A percentile compares a stretch with the other conserved stretches of the same genome.
Evolutionary conservation across 2,329 filamentous ascomycete species (phyloP).

Genomic region (Elsinoe arachidis): DNA sequence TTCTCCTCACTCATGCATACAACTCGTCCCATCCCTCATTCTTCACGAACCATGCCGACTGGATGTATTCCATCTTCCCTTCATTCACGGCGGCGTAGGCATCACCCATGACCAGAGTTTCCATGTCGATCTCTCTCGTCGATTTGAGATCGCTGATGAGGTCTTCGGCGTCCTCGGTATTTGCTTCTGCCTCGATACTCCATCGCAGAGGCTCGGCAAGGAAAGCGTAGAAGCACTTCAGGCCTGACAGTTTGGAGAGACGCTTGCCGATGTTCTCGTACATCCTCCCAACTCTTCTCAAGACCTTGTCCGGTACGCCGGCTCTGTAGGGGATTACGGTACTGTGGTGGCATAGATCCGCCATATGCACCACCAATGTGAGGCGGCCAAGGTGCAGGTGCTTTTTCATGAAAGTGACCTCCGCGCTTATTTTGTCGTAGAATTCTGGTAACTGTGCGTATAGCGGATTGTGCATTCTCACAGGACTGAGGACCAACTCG

Average conservation of each 20-base stretch:
- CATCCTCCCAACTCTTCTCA: not conserved
- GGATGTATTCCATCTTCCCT: not conserved
- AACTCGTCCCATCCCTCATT: not conserved
- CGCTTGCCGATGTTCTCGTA: not conserved
- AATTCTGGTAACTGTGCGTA: not conserved
- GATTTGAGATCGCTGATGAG: not conserved
- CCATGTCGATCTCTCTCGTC: not conserved
- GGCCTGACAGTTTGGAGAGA: not conserved
- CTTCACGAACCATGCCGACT: not conserved
- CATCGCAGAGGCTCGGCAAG: slow-evolving; percentile 1
- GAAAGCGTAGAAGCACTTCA: not conserved
- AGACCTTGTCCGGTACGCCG: not conserved
- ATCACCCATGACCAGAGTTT: not conserved
- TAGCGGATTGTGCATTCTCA: not conserved
- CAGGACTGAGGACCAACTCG: not conserved
- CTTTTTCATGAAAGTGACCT: not conserved
- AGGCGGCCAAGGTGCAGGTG: not conserved
- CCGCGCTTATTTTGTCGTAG: not conserved
- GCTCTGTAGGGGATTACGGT: not conserved
- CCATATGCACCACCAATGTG: not conserved
- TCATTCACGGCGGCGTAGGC: not conserved
- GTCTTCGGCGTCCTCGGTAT: not conserved
- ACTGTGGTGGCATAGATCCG: not conserved
- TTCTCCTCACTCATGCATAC: not conserved
- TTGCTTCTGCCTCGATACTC: not conserved